Percentiles rank a stretch among this genome's conserved stretches.
phyloP scores from a whole-genome alignment of 352 stramenopile species.

The Phytopythium boreale region DNA sequence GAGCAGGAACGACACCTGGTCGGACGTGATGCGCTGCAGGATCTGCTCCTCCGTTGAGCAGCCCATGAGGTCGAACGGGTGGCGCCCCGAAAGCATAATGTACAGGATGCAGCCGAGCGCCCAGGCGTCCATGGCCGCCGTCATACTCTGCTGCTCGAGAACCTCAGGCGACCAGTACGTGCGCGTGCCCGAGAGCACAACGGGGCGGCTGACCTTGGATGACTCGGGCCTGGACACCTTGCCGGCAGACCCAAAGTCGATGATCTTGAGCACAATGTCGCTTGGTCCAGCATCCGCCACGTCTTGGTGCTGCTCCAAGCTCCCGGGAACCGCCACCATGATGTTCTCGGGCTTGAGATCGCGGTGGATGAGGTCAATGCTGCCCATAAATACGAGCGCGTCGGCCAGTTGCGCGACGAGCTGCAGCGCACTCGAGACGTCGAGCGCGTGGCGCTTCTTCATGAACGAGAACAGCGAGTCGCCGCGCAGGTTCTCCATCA shows the following conservation, averaged over 20 bases:
- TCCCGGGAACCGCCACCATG: constrained; percentile 37
- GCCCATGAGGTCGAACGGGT: constrained; percentile 86
- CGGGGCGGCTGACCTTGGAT: constrained; percentile 14
- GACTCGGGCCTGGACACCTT: constrained; percentile 14
- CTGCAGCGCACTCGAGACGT: constrained; percentile 39
- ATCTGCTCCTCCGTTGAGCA: constrained; percentile 77
- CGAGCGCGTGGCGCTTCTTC: constrained; percentile 43
- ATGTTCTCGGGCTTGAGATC: constrained; percentile 90
- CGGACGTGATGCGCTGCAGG: constrained; percentile 45
- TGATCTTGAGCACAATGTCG: constrained; percentile 65
- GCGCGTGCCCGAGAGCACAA: constrained; percentile 66
- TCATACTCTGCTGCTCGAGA: constrained; percentile 48
- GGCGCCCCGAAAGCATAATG: constrained; percentile 80
- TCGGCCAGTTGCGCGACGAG: constrained; percentile 61
- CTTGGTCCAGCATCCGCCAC: constrained; percentile 10
- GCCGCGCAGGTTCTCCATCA: constrained; percentile 70
- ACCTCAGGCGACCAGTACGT: constrained; percentile 87
- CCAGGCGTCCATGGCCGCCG: constrained; percentile 87
- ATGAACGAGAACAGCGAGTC: constrained; percentile 73
- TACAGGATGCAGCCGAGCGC: constrained; percentile 85
- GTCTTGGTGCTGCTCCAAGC: constrained; percentile 18
- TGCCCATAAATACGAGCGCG: constrained; percentile 68
- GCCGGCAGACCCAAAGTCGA: constrained; percentile 86
- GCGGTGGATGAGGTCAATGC: constrained; percentile 68
- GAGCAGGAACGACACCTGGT: constrained; percentile 54